phyloP scores from a whole-genome alignment of 2,329 filamentous ascomycete genomes.

The Trichophyton rubrum region DNA sequence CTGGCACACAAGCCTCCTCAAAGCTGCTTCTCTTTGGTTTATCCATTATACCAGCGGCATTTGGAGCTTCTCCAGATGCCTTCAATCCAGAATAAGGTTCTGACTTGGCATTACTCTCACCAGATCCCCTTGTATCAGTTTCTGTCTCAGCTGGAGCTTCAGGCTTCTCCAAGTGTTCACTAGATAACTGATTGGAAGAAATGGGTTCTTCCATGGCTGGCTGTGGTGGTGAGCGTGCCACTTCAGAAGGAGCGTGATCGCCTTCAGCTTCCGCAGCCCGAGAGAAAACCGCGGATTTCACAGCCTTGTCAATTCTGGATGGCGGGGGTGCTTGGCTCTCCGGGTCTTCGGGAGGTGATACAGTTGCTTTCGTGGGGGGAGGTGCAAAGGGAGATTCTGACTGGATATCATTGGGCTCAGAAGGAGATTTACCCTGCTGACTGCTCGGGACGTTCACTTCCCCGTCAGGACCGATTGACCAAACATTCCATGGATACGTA shows the following conservation, averaged over 20 bases:
- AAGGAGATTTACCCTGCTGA: background rate
- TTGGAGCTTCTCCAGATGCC: background rate
- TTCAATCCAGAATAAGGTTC: background rate
- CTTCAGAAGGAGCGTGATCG: background rate
- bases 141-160: background rate
- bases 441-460: background rate
- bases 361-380: background rate
- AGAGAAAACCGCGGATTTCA: background rate
- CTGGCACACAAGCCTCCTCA: background rate
- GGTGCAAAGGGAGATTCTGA: background rate
- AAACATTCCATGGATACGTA: conserved; percentile 31
- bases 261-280: background rate
- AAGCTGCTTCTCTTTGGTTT: background rate
- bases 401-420: background rate
- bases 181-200: background rate
- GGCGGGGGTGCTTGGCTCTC: background rate
- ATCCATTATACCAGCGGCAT: background rate
- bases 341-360: background rate
- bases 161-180: background rate
- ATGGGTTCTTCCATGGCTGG: background rate
- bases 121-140: background rate
- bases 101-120: background rate
- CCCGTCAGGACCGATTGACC: conserved; percentile 23
- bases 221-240: background rate
- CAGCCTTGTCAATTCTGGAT: background rate